Conservation (phyloP, 441 rosid species). For the Eutrema salsugineum region DNA sequence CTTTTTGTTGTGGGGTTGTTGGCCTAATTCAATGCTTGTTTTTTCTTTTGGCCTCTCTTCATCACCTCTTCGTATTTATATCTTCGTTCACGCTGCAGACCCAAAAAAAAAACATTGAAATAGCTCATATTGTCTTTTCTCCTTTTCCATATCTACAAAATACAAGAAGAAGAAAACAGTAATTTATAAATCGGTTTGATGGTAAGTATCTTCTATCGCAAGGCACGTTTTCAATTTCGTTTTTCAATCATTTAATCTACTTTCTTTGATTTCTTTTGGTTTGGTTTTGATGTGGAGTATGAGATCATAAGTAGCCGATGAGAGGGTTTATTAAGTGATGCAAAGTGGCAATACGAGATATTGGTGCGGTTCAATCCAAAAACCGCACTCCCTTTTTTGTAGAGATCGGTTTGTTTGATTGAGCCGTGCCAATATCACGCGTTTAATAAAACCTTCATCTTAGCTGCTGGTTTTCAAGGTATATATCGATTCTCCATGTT, state of each 20-base stretch:
- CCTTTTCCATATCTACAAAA: background rate
- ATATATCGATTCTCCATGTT: background rate
- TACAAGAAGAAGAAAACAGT: no score
- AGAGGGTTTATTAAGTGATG: background rate
- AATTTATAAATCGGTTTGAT: background rate
- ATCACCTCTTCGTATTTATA: constrained; percentile 28
- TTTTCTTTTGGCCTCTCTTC: constrained; percentile 25
- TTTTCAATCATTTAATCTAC: background rate
- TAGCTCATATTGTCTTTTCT: constrained; percentile 14
- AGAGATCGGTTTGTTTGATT: constrained; percentile 50
- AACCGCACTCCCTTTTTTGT: constrained; percentile 25
- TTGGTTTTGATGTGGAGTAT: background rate
- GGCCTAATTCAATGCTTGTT: constrained; percentile 66
- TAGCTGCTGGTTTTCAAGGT: constrained; percentile 6
- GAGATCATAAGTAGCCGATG: background rate
- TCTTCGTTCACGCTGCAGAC: constrained; percentile 11
- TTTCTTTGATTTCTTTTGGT: background rate
- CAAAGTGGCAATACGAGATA: constrained; percentile 45
- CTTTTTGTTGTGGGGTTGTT: constrained; percentile 67
- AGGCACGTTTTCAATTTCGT: background rate
- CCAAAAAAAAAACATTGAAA: constrained; percentile 6
- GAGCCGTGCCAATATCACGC: constrained; percentile 99
- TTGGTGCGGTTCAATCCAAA: constrained; percentile 85
- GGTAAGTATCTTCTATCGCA: background rate
- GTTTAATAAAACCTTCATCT: background rate